Conservation (phyloP, 495 filamentous ascomycete genomes). For the Cercophora sp. region DNA sequence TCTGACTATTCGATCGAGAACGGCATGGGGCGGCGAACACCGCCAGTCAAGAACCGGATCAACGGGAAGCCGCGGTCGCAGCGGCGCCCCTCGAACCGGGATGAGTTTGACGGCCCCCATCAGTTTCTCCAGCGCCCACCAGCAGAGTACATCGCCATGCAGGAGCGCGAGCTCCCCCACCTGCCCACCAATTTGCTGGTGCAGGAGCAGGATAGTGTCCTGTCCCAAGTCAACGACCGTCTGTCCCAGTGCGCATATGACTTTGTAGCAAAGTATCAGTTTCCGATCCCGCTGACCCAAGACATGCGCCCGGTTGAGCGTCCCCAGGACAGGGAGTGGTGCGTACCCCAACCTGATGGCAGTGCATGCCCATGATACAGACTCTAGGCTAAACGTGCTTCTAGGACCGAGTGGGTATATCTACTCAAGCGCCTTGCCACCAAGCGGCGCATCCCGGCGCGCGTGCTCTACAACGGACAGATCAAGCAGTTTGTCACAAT, state of each 20-base stretch:
- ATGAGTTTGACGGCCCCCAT: slow-evolving; percentile 84
- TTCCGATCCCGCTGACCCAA: slow-evolving; percentile 74
- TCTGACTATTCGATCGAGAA: slow-evolving; percentile 44
- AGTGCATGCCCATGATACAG: neutral
- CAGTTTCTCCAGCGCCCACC: slow-evolving; percentile 69
- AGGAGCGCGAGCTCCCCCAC: slow-evolving; percentile 74
- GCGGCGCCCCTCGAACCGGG: slow-evolving; percentile 72
- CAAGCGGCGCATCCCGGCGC: slow-evolving; percentile 76
- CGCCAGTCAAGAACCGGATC: slow-evolving; percentile 37
- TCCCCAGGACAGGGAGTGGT: slow-evolving; percentile 75
- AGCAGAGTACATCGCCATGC: slow-evolving; percentile 60
- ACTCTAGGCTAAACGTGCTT: no score
- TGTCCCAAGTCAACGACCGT: slow-evolving; percentile 75
- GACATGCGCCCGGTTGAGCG: slow-evolving; percentile 77
- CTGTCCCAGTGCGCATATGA: slow-evolving; percentile 82
- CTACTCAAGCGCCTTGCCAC: slow-evolving; percentile 81
- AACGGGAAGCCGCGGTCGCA: slow-evolving; percentile 56
- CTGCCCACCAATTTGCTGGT: slow-evolving; percentile 78
- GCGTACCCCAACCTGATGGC: neutral
- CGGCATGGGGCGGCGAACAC: slow-evolving; percentile 26
- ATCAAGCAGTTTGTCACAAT: slow-evolving; percentile 85
- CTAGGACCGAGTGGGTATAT: slow-evolving; percentile 80
- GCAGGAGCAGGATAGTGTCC: slow-evolving; percentile 77
- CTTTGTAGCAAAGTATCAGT: slow-evolving; percentile 86
- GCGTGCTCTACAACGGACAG: slow-evolving; percentile 80